Conservation (phyloP, 1,139 yeast genomes). For the Saccharomyces uvarum region DNA sequence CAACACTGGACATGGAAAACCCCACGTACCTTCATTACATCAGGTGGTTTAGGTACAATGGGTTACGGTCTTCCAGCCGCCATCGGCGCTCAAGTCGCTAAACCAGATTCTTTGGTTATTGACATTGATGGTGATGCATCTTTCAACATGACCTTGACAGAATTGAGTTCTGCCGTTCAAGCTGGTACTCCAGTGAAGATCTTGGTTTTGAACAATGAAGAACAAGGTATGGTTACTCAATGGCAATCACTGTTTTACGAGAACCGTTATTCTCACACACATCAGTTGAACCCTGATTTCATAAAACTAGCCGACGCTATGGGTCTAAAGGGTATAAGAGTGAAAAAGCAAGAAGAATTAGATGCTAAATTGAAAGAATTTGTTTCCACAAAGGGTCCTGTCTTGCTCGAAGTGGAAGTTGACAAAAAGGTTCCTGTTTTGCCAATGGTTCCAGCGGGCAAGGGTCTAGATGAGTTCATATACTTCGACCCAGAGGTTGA, state of each 20-base stretch:
- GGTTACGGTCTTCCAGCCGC: constrained; percentile 97
- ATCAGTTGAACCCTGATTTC: constrained; percentile 89
- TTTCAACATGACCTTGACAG: constrained; percentile 92
- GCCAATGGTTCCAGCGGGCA: constrained; percentile 98
- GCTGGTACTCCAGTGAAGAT: constrained; percentile 85
- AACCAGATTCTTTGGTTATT: constrained; percentile 88
- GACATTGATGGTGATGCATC: constrained; percentile 99
- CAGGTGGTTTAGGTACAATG: constrained; percentile 99
- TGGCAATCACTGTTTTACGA: constrained; percentile 98
- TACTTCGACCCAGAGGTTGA: constrained; percentile 76
- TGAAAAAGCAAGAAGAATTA: constrained; percentile 60
- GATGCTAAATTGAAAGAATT: constrained; percentile 59
- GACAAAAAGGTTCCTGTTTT: constrained; percentile 96
- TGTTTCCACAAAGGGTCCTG: constrained; percentile 74
- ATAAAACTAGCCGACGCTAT: constrained; percentile 88
- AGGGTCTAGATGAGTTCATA: constrained; percentile 87
- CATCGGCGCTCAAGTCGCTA: constrained; percentile 95
- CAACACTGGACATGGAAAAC: constrained; percentile 90
- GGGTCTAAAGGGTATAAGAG: constrained; percentile 80
- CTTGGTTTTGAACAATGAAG: constrained; percentile 87
- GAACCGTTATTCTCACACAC: constrained; percentile 93
- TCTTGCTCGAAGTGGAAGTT: constrained; percentile 79
- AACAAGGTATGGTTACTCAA: constrained; percentile 99
- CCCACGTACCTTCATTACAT: constrained; percentile 89
- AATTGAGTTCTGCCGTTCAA: constrained; percentile 89